Base-by-base conservation (phyloP, 148 eudicot genomes). In the Vaccinium macrocarpon region DNA sequence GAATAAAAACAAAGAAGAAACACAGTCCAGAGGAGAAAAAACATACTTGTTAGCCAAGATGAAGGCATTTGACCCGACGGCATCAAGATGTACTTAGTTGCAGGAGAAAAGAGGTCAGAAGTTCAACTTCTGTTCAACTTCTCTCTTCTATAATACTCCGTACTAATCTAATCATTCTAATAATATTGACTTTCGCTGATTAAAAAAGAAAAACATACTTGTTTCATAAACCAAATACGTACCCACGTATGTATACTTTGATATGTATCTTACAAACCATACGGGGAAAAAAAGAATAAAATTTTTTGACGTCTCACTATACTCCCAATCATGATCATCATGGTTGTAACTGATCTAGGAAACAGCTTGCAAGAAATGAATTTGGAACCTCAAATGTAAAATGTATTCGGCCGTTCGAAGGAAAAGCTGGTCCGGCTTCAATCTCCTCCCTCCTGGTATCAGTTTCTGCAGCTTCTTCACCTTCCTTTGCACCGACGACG, bases 391-490 rank as follows among this genome's bases (percentile, higher is more conserved):
- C 72, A 66, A 25, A 12, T 66, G 72, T 38, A 66, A 66, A 25
- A 66, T 66, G 35, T 27, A 66, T 11, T 66, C 16, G 2, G 72
- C 72, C 25, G 72, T 66, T 66, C 13, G 35, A 25, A 66, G 72
- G 35, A 66, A 66, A 66, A 66, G 72, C 1, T 15, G 35, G 10
- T 66, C 72, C 2, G 72, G 35, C 12, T 27, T 66, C 72, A 66
- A 66, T 66, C 35, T 66, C 25, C 35, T 25, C 35, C 72, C 72
- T 66, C 72, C 72, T 25, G 72, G 72, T 66, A 66, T 66, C 1
- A 66, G 72, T 12, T 66, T 66, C 35, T 66, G 72, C 72, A 66
- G 72, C 72, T 66, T 66, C 72, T 66, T 66, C 72, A 66, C 72
- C 35, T 66, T 66, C 72, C 32, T 66, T 25, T 11, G 72, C 32